A percentile compares a stretch with the other conserved stretches of the same genome.
Evolutionary conservation across 1,284 basidiomycete species (phyloP).

Genomic region (Trichosporon coremiiforme): DNA sequence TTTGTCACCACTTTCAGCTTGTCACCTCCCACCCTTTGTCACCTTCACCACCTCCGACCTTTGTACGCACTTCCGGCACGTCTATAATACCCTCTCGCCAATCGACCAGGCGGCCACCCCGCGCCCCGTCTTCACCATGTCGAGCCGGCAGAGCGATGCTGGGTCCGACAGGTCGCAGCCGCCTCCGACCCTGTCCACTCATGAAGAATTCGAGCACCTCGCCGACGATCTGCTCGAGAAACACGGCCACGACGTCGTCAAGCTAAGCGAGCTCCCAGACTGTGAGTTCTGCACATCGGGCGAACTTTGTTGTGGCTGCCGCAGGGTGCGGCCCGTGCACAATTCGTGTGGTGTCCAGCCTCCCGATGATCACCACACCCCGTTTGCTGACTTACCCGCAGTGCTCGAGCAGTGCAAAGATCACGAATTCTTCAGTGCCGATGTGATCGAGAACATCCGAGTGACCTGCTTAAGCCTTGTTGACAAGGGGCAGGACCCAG

Average conservation of each 20-base stretch:
- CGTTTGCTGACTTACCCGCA: not conserved
- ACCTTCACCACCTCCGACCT: not conserved
- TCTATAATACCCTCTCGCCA: conserved; percentile 1
- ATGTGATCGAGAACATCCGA: conserved; percentile 36
- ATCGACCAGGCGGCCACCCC: not conserved
- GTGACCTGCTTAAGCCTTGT: conserved; percentile 28
- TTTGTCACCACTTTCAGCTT: not conserved
- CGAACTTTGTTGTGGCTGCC: not conserved
- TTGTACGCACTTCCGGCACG: not conserved
- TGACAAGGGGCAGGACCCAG: conserved; percentile 29
- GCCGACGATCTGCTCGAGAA: conserved; percentile 11
- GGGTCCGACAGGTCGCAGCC: not conserved
- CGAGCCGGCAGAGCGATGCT: conserved; percentile 1
- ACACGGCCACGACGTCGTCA: conserved; percentile 1
- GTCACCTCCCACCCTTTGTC: not conserved
- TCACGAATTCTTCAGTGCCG: conserved; percentile 31
- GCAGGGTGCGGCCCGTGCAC: conserved; percentile 9
- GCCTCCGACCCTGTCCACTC: not conserved
- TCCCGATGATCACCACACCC: not conserved
- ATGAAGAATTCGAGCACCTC: conserved; percentile 8
- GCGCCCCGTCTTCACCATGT: not conserved
- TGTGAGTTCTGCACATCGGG: not conserved
- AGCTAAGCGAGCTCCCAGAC: conserved; percentile 15
- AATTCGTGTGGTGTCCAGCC: not conserved
- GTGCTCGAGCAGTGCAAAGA: conserved; percentile 18